phyloP scores from a whole-genome alignment of 805 yeast species.

The Candida khao-thaluensis region DNA sequence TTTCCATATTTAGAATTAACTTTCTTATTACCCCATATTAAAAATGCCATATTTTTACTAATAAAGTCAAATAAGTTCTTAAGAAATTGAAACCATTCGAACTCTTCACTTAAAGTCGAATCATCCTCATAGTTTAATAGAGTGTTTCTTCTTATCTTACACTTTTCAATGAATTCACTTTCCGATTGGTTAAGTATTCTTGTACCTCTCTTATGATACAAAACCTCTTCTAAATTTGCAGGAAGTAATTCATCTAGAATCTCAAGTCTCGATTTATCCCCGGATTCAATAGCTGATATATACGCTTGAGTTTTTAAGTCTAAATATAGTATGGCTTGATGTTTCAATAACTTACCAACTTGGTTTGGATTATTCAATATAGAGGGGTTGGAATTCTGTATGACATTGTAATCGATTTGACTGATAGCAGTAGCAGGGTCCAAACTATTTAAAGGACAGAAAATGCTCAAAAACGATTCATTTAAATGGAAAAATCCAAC shows the following conservation, averaged over 20 bases:
- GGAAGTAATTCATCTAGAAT: slow-evolving; percentile 79
- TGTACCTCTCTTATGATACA: slow-evolving; percentile 33
- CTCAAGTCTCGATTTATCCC: slow-evolving; percentile 59
- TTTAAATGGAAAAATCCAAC: slow-evolving; percentile 86
- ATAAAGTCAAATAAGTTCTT: slow-evolving; percentile 78
- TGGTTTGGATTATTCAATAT: slow-evolving; percentile 29
- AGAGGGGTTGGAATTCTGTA: slow-evolving; percentile 25
- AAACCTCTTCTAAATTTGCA: slow-evolving; percentile 50
- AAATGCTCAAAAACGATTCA: slow-evolving; percentile 79
- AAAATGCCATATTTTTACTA: slow-evolving; percentile 66
- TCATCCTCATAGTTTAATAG: slow-evolving; percentile 48
- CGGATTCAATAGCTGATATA: slow-evolving; percentile 77
- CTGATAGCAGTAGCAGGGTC: slow-evolving; percentile 47
- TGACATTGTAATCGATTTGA: slow-evolving; percentile 30
- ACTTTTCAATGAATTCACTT: slow-evolving; percentile 70
- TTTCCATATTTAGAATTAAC: neutral
- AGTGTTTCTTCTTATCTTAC: slow-evolving; percentile 66
- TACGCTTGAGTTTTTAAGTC: slow-evolving; percentile 95
- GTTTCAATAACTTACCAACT: slow-evolving; percentile 65
- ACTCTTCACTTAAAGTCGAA: slow-evolving; percentile 61
- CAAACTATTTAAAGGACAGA: slow-evolving; percentile 70
- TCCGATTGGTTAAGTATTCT: slow-evolving; percentile 68
- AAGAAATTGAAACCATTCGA: slow-evolving; percentile 84
- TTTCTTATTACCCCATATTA: slow-evolving; percentile 66
- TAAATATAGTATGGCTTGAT: slow-evolving; percentile 74